Evolutionary conservation across 2,329 filamentous ascomycete species (phyloP).

Genomic region (Hypomyces rosellus): DNA sequence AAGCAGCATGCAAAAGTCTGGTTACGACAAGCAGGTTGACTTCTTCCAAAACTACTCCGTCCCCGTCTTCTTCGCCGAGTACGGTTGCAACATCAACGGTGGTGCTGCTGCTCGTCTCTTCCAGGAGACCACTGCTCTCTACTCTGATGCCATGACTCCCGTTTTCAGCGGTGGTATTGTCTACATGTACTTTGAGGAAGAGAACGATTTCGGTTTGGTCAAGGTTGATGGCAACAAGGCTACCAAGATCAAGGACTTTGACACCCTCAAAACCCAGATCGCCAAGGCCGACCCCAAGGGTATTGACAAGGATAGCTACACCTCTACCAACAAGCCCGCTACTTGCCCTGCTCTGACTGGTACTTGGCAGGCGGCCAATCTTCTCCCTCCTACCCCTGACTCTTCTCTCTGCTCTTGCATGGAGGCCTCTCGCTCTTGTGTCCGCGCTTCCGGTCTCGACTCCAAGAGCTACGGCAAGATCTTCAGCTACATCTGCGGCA

Average conservation of each 20-base stretch:
- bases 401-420: constrained; percentile 78
- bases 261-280: constrained; percentile 63
- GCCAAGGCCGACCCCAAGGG: constrained; percentile 59
- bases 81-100: constrained; percentile 75
- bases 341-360: constrained; percentile 62
- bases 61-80: constrained; percentile 97
- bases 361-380: constrained; percentile 58
- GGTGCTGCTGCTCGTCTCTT: constrained; percentile 66
- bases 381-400: constrained; percentile 79
- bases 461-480: constrained; percentile 56
- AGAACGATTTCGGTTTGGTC: constrained; percentile 82
- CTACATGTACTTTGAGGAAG: constrained; percentile 96
- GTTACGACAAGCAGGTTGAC: constrained; percentile 73
- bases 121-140: constrained; percentile 78
- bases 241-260: constrained; percentile 67
- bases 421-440: constrained; percentile 66
- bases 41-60: constrained; percentile 89
- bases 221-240: constrained; percentile 51
- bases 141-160: constrained; percentile 68
- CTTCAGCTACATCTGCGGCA: constrained; percentile 69
- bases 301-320: constrained; percentile 63
- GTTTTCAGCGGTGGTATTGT: constrained; percentile 96
- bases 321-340: constrained; percentile 61
- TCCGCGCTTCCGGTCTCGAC: constrained; percentile 52
- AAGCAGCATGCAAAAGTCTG: constrained; percentile 68